Percentiles rank a stretch among this genome's conserved stretches.
Evolutionary conservation across 1,284 basidiomycete genomes (phyloP).

Genomic region (Tremellales sp.): DNA sequence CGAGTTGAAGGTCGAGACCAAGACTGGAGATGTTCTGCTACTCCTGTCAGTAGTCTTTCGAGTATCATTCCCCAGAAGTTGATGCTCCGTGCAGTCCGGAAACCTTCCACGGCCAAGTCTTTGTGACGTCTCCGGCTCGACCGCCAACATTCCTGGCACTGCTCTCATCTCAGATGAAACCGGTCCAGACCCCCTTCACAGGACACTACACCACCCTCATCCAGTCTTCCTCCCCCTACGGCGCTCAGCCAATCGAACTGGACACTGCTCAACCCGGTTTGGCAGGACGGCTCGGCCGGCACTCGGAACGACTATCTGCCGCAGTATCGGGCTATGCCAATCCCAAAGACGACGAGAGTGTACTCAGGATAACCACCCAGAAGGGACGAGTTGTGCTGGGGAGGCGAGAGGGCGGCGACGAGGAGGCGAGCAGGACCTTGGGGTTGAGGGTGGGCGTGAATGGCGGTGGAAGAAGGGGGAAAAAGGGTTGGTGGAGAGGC

Average conservation of each 20-base stretch:
- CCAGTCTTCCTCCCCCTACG: too few species aligned
- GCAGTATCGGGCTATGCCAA: constrained; percentile 17
- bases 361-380: constrained; percentile 23
- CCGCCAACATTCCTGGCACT: constrained; percentile 23
- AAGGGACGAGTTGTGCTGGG: constrained; percentile 34
- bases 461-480: constrained; percentile 20
- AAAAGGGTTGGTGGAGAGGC: constrained; percentile 24
- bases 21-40: constrained; percentile 36
- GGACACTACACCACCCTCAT: constrained; percentile 32
- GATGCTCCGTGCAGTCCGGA: constrained; percentile 19
- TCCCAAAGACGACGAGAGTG: constrained; percentile 23
- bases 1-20: constrained; percentile 32
- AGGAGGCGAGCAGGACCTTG: constrained; percentile 17
- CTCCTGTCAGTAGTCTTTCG: constrained; percentile 26
- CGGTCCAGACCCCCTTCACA: constrained; percentile 28
- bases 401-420: constrained; percentile 26
- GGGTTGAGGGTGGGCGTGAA: constrained; percentile 26
- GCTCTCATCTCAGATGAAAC: constrained; percentile 21
- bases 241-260: constrained; percentile 23
- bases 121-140: constrained; percentile 20
- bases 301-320: constrained; percentile 32
- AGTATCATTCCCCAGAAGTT: background rate
- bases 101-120: constrained; percentile 34
- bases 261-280: background rate
- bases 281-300: too few species aligned